Base-by-base conservation (phyloP, 2,329 filamentous ascomycete species). In the Penicillium sp. region DNA sequence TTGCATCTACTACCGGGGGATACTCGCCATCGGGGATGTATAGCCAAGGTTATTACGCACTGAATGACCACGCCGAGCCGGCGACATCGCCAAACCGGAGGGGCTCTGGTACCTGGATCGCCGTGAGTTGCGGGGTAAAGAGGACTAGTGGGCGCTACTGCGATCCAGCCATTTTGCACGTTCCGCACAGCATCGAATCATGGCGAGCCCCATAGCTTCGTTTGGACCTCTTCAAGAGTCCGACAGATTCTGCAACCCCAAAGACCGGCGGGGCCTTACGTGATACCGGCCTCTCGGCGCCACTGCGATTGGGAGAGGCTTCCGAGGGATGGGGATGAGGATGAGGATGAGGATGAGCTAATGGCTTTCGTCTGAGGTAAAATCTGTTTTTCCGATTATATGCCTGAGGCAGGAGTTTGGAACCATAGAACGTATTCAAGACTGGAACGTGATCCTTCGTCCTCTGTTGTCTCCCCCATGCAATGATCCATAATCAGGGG, bases 41-140 rank as follows among this genome's bases (percentile, higher is more conserved):
- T 45, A 49, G 33, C 51, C 54, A 47, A 43, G 47, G 46, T 39
- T 50, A 55, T 53, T 51, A 49, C 47, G 33, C 49, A 44, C 20
- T 27, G 41, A 18, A 37, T 15, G 15, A 12, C 31, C 4, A 43
- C n/a, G 25, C 57, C 56, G 56, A 56, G 38, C 58, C 56, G 58
- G 58, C 46, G 20, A 49, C 44, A 39, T 42, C 52, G 47, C 49
- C 49, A 56, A 56, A 53, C 51, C 31, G 45, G 50, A 59, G 51
- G 46, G 47, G 49, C 46, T 49, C 23, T 47, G 55, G 59, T 61
- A 60, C 59, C 59, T 61, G 57, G 51, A 60, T 57, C 50, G 46
- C 49, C 48, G 33, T 38, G 43, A 46, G 37, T 55, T 59, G 57
- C 59, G 59, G 57, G 59, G 57, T 61, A 55, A 42, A 25, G 23